A percentile compares a stretch with the other conserved stretches of the same genome.
Evolutionary conservation across 768 basidiomycete genomes (phyloP).

Genomic region (Suillus discolor): DNA sequence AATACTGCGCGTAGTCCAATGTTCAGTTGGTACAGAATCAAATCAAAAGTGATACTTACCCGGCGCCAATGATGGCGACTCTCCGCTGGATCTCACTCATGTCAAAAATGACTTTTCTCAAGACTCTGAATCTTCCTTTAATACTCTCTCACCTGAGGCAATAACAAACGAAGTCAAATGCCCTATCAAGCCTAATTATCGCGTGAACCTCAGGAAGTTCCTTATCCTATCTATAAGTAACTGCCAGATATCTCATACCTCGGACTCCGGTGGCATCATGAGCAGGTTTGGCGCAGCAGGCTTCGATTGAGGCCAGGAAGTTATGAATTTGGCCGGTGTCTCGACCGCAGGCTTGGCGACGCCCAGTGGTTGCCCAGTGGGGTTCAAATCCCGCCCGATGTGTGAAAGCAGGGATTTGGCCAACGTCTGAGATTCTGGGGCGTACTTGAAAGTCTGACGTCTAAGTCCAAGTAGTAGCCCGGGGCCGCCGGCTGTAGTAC

Average conservation of each 20-base stretch:
- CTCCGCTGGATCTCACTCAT: constrained; percentile 9
- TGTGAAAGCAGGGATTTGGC: no score
- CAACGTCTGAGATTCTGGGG: no score
- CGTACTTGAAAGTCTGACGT: no score
- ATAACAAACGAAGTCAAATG: neutral
- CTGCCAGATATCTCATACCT: neutral
- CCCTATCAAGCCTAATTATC: neutral
- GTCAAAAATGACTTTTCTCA: neutral
- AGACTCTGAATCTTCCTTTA: neutral
- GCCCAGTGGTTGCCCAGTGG: no score
- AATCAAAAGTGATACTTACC: constrained; percentile 11
- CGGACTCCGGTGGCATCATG: no score
- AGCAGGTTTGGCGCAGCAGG: no score
- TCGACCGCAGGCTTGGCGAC: no score
- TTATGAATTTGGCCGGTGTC: no score
- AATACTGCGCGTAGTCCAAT: constrained; percentile 26
- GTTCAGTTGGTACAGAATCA: neutral
- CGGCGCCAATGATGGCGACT: constrained; percentile 25
- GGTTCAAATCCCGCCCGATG: no score
- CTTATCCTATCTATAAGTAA: neutral
- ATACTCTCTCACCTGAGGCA: neutral
- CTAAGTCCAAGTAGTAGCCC: no score
- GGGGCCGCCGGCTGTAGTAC: no score
- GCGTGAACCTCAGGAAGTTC: neutral
- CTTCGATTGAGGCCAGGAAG: neutral